Evolutionary conservation across 2,329 filamentous ascomycete species (phyloP).

Genomic region (Cryphonectria radicalis): DNA sequence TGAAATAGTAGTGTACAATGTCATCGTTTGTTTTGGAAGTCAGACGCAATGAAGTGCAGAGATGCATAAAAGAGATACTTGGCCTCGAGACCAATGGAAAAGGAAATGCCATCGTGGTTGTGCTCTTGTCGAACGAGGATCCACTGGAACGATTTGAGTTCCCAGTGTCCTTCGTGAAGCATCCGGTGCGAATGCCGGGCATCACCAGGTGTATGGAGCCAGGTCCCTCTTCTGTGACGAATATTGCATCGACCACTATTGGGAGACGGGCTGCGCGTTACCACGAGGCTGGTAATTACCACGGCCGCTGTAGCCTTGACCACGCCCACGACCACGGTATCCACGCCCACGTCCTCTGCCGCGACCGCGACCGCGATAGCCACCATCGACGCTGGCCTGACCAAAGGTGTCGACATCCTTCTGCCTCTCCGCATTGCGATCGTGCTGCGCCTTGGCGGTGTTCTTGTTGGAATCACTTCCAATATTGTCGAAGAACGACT

Average conservation of each 20-base stretch:
- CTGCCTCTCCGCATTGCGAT: constrained; percentile 77
- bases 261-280: constrained; percentile 14
- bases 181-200: neutral
- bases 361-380: constrained; percentile 76
- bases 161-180: neutral
- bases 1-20: constrained; percentile 23
- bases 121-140: neutral
- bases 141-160: neutral
- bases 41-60: constrained; percentile 16
- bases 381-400: constrained; percentile 89
- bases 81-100: neutral
- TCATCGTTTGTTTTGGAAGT: constrained; percentile 3
- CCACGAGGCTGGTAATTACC: constrained; percentile 25
- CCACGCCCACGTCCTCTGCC: constrained; percentile 57
- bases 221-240: neutral
- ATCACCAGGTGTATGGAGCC: neutral
- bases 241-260: constrained; percentile 7
- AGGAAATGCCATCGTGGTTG: constrained; percentile 12
- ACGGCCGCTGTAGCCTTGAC: constrained; percentile 38
- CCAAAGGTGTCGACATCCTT: constrained; percentile 70
- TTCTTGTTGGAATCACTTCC: constrained; percentile 87
- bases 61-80: constrained; percentile 16
- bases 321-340: constrained; percentile 42
- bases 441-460: constrained; percentile 78
- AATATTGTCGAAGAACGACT: constrained; percentile 98